phyloP scores from a whole-genome alignment of 208 protist genomes.

The Herpetomonas tarakana region DNA sequence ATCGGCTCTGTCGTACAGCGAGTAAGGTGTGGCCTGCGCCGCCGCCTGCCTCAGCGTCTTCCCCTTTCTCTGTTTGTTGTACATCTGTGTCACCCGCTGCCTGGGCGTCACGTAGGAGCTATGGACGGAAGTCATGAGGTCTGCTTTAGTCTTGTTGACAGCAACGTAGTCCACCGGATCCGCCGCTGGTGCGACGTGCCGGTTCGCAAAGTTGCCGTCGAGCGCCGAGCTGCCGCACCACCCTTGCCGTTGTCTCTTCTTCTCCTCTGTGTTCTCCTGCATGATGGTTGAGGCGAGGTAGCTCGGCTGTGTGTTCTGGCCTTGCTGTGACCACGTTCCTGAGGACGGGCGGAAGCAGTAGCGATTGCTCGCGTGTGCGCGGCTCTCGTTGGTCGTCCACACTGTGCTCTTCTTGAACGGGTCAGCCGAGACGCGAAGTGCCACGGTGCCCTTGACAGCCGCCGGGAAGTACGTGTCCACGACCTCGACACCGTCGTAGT shows the following conservation, averaged over 20 bases:
- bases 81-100: conserved; percentile 28
- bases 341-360: conserved; percentile 24
- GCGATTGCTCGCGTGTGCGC: conserved; percentile 7
- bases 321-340: not conserved
- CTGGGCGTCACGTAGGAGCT: conserved; percentile 41
- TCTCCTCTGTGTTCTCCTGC: conserved; percentile 36
- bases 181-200: conserved; percentile 10
- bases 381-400: conserved; percentile 25
- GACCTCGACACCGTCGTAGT: conserved; percentile 66
- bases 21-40: conserved; percentile 16
- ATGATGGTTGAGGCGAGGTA: conserved; percentile 46
- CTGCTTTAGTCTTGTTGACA: conserved; percentile 24
- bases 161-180: conserved; percentile 21
- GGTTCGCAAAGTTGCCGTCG: conserved; percentile 16
- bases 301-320: conserved; percentile 19
- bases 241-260: conserved; percentile 20
- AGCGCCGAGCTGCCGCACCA: conserved; percentile 48
- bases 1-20: conserved; percentile 16
- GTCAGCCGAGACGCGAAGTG: conserved; percentile 12
- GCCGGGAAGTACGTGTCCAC: conserved; percentile 52
- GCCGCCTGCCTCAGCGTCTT: conserved; percentile 20
- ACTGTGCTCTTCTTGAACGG: conserved; percentile 20
- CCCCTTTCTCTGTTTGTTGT: conserved; percentile 15
- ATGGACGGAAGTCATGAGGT: conserved; percentile 17
- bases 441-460: conserved; percentile 34